phyloP scores from a whole-genome alignment of 2,329 filamentous ascomycete species.

The Pyrenophora teres region DNA sequence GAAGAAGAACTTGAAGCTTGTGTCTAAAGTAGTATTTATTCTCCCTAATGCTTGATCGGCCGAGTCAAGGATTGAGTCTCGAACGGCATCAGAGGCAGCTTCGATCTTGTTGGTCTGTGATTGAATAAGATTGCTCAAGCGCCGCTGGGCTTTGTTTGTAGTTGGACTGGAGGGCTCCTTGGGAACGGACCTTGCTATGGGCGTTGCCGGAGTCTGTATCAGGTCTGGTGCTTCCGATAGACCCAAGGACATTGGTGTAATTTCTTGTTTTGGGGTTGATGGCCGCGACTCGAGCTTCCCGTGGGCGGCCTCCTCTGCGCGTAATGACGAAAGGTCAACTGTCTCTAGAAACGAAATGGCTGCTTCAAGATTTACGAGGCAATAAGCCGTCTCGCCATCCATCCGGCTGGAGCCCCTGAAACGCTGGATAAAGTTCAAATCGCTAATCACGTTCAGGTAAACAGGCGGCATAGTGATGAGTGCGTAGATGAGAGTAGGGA shows the following conservation, averaged over 20 bases:
- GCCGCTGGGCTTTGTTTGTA: constrained; percentile 66
- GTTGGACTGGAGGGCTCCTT: constrained; percentile 43
- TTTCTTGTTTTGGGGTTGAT: constrained; percentile 49
- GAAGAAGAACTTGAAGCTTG: constrained; percentile 91
- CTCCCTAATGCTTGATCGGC: constrained; percentile 92
- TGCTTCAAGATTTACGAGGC: constrained; percentile 92
- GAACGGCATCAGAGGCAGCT: constrained; percentile 80
- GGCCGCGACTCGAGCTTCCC: constrained; percentile 59
- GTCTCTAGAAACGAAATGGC: constrained; percentile 94
- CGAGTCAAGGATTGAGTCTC: constrained; percentile 68
- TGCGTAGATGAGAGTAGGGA: constrained; percentile 95
- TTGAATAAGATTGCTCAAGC: constrained; percentile 84
- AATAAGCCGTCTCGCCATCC: constrained; percentile 93
- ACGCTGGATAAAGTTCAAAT: constrained; percentile 90
- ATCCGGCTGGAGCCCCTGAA: constrained; percentile 86
- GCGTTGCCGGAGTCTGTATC: constrained; percentile 47
- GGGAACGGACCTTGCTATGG: constrained; percentile 25
- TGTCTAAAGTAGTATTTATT: constrained; percentile 86
- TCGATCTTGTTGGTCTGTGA: constrained; percentile 80
- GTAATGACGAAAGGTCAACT: constrained; percentile 86
- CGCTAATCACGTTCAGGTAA: constrained; percentile 86
- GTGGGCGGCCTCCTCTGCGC: constrained; percentile 72
- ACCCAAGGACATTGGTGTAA: constrained; percentile 49
- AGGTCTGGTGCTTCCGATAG: constrained; percentile 45
- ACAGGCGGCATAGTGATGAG: constrained; percentile 89